Evolutionary conservation across 306 rosid genomes (phyloP).

Genomic region (Gastrolobium villosum): DNA sequence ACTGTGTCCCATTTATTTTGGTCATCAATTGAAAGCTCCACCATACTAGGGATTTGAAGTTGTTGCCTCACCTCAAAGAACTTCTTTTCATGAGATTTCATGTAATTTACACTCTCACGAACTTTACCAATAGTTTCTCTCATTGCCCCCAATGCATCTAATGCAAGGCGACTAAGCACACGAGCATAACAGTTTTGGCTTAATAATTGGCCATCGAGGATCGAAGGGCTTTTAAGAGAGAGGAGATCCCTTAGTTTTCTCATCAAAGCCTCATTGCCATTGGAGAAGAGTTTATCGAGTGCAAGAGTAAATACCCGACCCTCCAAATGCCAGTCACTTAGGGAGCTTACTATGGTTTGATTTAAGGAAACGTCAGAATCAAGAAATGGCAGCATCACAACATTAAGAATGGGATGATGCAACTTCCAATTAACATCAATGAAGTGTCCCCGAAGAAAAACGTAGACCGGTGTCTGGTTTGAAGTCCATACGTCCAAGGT

Average conservation of each 20-base stretch:
- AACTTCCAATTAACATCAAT: constrained; percentile 85
- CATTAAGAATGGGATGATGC: constrained; percentile 84
- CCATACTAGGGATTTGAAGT: constrained; percentile 76
- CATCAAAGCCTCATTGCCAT: constrained; percentile 63
- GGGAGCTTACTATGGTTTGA: constrained; percentile 67
- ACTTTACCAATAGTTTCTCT: constrained; percentile 70
- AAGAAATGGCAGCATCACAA: constrained; percentile 72
- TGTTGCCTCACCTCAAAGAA: constrained; percentile 71
- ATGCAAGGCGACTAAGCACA: constrained; percentile 78
- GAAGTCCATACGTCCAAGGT: constrained; percentile 88
- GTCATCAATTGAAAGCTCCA: constrained; percentile 69
- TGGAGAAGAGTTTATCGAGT: constrained; percentile 69
- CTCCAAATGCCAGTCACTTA: constrained; percentile 82
- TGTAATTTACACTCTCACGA: constrained; percentile 78
- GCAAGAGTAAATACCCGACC: constrained; percentile 70
- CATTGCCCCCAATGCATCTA: constrained; percentile 63
- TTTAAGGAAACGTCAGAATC: constrained; percentile 68
- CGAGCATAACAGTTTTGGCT: constrained; percentile 80
- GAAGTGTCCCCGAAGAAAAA: constrained; percentile 83
- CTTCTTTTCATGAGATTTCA: constrained; percentile 68
- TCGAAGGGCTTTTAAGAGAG: constrained; percentile 69
- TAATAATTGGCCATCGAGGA: constrained; percentile 80
- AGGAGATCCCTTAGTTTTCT: constrained; percentile 73
- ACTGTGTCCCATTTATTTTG: constrained; percentile 88
- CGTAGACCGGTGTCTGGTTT: constrained; percentile 70